Base-by-base conservation (phyloP, 768 basidiomycete genomes). In the Lentinula sp. region DNA sequence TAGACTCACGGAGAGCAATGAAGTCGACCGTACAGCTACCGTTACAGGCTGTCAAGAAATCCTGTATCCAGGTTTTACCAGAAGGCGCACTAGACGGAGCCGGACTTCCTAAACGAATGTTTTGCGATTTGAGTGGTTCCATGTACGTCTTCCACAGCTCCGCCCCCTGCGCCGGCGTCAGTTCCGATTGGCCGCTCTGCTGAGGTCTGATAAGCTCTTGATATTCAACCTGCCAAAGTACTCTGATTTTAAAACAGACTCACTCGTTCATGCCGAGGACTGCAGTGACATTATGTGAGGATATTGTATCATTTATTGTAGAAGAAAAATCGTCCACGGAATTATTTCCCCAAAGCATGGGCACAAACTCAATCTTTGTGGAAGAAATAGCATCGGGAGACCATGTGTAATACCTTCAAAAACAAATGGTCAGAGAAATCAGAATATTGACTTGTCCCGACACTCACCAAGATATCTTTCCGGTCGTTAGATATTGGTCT, bases 191-290 rank as follows among this genome's bases (percentile, higher is more conserved):
- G 8, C 75, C 77, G 3, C 61, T 41, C 59, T 79, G 69, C 50
- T 81, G 73, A 16, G 68, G 67, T 61, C 67, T 67, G 45, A 43
- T 1, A 18, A 23, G 9, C 6, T 53, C 35, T 60, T 8, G 16
- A 52, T 46, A 18, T 16, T 16, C n/a, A 18, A 8, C 46, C 28
- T 53, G 8, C 7, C 33, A 18, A 50, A 45, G 23, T 23, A 37
- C 9, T 13, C 23, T 9, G 20, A 57, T 18, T 10, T 13, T 69
- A 71, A 18, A 57, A 81, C 79, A 57, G 13, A 70, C 72, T 28
- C 59, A 81, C 80, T 84, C 83, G 67, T 84, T 84, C 77, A 85
- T 81, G 1, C 79, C 83, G 0, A 85, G 72, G 12, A 80, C 68
- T 20, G 76, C 72, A 4, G 75, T 78, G 3, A 80, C 74, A 51